Base-by-base conservation (phyloP, 805 yeast genomes). In the Candida wancherniae region DNA sequence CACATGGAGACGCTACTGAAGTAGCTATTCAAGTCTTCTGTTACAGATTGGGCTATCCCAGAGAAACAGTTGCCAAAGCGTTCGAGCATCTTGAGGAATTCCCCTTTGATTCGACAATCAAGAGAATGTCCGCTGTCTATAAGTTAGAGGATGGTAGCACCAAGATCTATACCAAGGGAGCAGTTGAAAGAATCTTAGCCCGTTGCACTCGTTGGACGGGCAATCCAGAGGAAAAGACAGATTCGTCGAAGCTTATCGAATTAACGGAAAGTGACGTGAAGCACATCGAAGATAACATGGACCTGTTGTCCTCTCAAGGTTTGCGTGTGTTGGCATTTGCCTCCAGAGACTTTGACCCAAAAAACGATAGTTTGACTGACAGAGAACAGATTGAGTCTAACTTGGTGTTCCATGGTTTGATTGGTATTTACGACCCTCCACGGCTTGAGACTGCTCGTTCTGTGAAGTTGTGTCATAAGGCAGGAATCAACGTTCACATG, bases 11-110 rank as follows among this genome's bases (percentile, higher is more conserved):
- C 14, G 47, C 49, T n/a, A 45, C 49, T 4, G 49, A 45, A 19
- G 26, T 42, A 8, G 49, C 49, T 15, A 45, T 45, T 15, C 49
- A 45, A 17, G 47, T 45, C 3, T 45, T 45, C 35, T 43, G 47
- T 19, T 31, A 41, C 41, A 31, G 47, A 16, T 31, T 42, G n/a
- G 47, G 42, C 7, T 40, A 26, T 19, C 35, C 36, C 4, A 29
- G 48, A 46, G 61, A 62, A 9, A 44, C 44, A 7, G 50, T 69
- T 40, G 49, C 37, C 6, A 20, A 16, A 3, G 33, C 18, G 15
- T 37, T 34, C 17, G 34, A 34, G 28, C 46, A 41, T 29, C 20
- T 44, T 11, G 44, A 39, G 16, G 49, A 45, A 15, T 45, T 27
- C 19, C 48, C 47, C 3, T 45, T 45, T 15, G 50, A 45, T 31